phyloP scores from a whole-genome alignment of 345 rosid genomes.

The Draba incana region DNA sequence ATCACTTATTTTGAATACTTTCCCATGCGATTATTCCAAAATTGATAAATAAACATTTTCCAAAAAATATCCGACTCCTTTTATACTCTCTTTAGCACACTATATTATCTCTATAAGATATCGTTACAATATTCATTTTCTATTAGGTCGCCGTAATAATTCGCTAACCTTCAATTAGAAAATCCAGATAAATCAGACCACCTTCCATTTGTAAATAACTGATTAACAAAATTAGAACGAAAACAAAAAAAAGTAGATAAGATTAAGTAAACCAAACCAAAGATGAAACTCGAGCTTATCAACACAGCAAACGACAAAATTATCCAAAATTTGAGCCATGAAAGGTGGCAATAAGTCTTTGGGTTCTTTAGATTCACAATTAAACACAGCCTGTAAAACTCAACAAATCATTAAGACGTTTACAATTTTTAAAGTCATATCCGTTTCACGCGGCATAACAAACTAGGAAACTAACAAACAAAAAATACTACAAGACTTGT shows the following conservation, averaged over 20 bases:
- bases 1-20: slow-evolving; percentile 10
- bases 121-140: neutral
- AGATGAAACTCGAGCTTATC: slow-evolving; percentile 25
- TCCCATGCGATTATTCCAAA: slow-evolving; percentile 10
- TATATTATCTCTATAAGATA: neutral
- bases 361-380: slow-evolving; percentile 22
- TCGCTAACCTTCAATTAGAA: neutral
- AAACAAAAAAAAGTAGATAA: neutral
- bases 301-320: slow-evolving; percentile 5
- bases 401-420: slow-evolving; percentile 30
- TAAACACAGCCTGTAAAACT: slow-evolving; percentile 38
- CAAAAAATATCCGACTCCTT: neutral
- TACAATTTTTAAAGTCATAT: neutral
- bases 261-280: neutral
- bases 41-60: neutral
- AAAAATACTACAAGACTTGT: neutral
- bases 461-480: neutral
- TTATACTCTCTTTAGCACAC: neutral
- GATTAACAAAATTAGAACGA: neutral
- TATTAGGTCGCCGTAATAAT: neutral
- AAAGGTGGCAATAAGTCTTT: slow-evolving; percentile 33
- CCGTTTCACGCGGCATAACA: slow-evolving; percentile 21
- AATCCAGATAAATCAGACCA: neutral
- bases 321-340: slow-evolving; percentile 37
- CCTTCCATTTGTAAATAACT: neutral